Evolutionary conservation across 1,284 basidiomycete genomes (phyloP).

Genomic region (Papiliotrema nemorosa): DNA sequence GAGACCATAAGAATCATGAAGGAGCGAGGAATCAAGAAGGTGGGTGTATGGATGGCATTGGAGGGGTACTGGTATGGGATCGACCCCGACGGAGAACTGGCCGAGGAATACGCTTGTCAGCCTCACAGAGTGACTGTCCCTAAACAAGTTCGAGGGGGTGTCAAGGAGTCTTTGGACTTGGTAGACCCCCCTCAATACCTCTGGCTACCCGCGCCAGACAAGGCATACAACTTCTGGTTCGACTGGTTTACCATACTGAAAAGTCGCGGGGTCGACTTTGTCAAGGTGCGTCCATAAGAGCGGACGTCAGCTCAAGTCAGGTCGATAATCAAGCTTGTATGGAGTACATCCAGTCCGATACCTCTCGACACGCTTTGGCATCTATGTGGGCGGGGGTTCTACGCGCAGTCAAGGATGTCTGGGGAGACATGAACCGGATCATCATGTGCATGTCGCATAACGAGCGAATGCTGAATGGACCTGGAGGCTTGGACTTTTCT

Average conservation of each 20-base stretch:
- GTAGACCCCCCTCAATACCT: background rate
- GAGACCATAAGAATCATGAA: constrained; percentile 19
- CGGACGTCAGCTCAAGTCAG: constrained; percentile 8
- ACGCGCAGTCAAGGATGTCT: constrained; percentile 16
- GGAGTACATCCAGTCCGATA: constrained; percentile 10
- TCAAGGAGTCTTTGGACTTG: background rate
- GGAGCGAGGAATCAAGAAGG: constrained; percentile 14
- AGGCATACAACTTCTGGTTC: constrained; percentile 30
- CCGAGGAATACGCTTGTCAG: constrained; percentile 22
- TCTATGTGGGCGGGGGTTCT: constrained; percentile 23
- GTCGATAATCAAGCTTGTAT: constrained; percentile 32
- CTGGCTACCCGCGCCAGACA: constrained; percentile 24
- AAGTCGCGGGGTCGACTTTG: constrained; percentile 26
- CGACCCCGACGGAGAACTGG: constrained; percentile 23
- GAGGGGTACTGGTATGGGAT: constrained; percentile 40
- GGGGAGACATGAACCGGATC: constrained; percentile 19
- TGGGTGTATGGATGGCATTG: constrained; percentile 37
- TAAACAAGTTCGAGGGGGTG: constrained; percentile 4
- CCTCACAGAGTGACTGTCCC: constrained; percentile 12
- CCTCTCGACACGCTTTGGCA: constrained; percentile 8
- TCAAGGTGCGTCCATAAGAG: constrained; percentile 26
- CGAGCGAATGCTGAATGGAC: constrained; percentile 28
- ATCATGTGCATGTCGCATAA: constrained; percentile 40
- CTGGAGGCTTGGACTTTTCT: constrained; percentile 19
- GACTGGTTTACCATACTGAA: constrained; percentile 31